A percentile compares a stretch with the other conserved stretches of the same genome.
These are phyloP conservation scores for Diplocarpon rosae DNA, from an alignment of 2,329 filamentous ascomycete genomes.

Conservation along the genomic window DNA sequence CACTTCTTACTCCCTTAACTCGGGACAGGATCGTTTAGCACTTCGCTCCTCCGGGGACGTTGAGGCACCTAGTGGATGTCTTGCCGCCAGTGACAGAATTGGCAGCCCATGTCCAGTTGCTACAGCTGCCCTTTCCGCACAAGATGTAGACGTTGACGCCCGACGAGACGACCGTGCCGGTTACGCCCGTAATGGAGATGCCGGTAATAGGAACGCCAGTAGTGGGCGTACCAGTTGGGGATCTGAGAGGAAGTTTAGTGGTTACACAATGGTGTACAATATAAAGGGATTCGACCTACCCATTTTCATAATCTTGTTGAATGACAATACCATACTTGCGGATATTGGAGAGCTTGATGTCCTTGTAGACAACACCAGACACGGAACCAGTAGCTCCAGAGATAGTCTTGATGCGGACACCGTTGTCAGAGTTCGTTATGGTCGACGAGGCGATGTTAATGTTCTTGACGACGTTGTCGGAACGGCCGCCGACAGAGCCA, in stretches of 20 bases:
- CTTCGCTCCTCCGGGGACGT: slow-evolving; percentile 23
- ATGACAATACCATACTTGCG: slow-evolving; percentile 37
- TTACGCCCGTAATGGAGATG: slow-evolving; percentile 34
- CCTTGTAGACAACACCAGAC: slow-evolving; percentile 39
- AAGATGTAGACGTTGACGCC: slow-evolving; percentile 40
- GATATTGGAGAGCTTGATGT: slow-evolving; percentile 40
- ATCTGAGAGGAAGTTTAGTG: slow-evolving; percentile 1
- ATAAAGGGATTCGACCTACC: neutral
- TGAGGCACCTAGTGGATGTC: slow-evolving; percentile 31
- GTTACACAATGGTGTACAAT: neutral
- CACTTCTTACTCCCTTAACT: neutral
- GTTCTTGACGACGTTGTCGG: slow-evolving; percentile 41
- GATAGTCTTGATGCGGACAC: slow-evolving; percentile 31
- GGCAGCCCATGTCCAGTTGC: slow-evolving; percentile 41
- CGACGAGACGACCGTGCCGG: slow-evolving; percentile 29
- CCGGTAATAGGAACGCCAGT: slow-evolving; percentile 42
- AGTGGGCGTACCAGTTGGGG: slow-evolving; percentile 19
- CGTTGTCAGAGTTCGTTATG: slow-evolving; percentile 42
- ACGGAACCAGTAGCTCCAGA: slow-evolving; percentile 31
- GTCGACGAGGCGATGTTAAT: slow-evolving; percentile 39
- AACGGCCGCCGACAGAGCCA: slow-evolving; percentile 43
- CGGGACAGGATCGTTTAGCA: slow-evolving; percentile 12
- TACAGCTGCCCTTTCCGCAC: slow-evolving; percentile 40
- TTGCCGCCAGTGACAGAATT: slow-evolving; percentile 41
- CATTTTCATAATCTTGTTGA: slow-evolving; percentile 41